phyloP scores from a whole-genome alignment of 108 stramenopile genomes.

The Discostella stelligeroides region DNA sequence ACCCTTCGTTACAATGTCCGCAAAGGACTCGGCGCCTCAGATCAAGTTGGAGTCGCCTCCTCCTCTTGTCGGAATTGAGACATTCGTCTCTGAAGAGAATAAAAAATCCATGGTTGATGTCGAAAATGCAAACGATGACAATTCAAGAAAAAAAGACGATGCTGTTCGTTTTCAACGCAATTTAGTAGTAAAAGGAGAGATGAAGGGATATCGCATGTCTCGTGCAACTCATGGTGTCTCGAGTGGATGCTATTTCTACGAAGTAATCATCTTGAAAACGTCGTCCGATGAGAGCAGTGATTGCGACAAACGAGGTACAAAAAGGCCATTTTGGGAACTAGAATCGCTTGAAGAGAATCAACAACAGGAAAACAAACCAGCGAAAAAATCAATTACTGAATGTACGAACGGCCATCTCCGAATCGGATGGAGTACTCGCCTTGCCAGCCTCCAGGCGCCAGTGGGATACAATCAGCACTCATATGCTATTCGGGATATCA shows the following conservation, averaged over 20 bases:
- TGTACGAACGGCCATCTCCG: slow-evolving; percentile 61
- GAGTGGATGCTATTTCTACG: slow-evolving; percentile 68
- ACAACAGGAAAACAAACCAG: no score
- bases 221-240: slow-evolving; percentile 76
- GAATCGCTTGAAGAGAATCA: not conserved
- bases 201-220: slow-evolving; percentile 87
- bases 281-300: slow-evolving; percentile 36
- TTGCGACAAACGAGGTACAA: slow-evolving; percentile 37
- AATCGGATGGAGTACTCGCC: slow-evolving; percentile 86
- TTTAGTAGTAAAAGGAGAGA: slow-evolving; percentile 59
- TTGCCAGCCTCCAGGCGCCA: slow-evolving; percentile 92
- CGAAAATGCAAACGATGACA: slow-evolving; percentile 7
- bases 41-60: slow-evolving; percentile 56
- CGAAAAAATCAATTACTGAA: not conserved
- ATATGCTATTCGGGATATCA: slow-evolving; percentile 89
- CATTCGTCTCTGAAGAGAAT: not conserved
- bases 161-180: slow-evolving; percentile 28
- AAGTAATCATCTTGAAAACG: slow-evolving; percentile 57
- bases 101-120: not conserved
- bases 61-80: not conserved
- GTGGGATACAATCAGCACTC: slow-evolving; percentile 95
- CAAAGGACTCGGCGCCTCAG: slow-evolving; percentile 82
- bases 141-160: not conserved
- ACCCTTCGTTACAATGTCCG: slow-evolving; percentile 74
- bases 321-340: slow-evolving; percentile 54